These are phyloP conservation scores for Trematosphaeria pertusa DNA, from an alignment of 2,329 filamentous ascomycete species.

Conservation along the genomic window DNA sequence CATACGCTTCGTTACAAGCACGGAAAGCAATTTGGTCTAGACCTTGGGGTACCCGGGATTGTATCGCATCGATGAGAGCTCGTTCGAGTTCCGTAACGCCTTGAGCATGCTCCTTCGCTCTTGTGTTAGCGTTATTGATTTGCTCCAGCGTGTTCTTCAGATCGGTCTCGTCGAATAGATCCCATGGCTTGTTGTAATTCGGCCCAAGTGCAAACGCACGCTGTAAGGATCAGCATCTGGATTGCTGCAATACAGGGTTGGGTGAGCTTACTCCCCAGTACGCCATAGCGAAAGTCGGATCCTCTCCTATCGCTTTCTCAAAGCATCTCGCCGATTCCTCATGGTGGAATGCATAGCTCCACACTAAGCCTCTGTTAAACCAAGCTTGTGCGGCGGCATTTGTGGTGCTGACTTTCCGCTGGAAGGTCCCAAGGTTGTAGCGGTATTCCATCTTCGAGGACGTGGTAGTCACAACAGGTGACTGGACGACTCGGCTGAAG, in stretches of 20 bases:
- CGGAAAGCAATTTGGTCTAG: slow-evolving; percentile 52
- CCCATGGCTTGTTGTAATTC: slow-evolving; percentile 83
- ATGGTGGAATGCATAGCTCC: slow-evolving; percentile 80
- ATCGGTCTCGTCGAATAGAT: slow-evolving; percentile 70
- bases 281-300: slow-evolving; percentile 66
- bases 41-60: slow-evolving; percentile 51
- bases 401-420: slow-evolving; percentile 62
- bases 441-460: slow-evolving; percentile 26
- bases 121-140: slow-evolving; percentile 55
- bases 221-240: slow-evolving; percentile 45
- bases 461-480: no score
- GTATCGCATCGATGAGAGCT: slow-evolving; percentile 69
- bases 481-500: no score
- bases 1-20: slow-evolving; percentile 67
- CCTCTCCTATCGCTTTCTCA: slow-evolving; percentile 62
- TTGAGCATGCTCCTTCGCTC: slow-evolving; percentile 51
- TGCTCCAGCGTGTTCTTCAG: slow-evolving; percentile 58
- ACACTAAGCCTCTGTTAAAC: slow-evolving; percentile 76
- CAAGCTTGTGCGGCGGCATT: slow-evolving; percentile 64
- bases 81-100: slow-evolving; percentile 61
- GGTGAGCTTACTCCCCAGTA: slow-evolving; percentile 64
- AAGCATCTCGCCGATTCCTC: slow-evolving; percentile 73
- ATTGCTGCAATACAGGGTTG: not conserved
- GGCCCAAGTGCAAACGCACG: slow-evolving; percentile 73
- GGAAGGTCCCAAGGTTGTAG: slow-evolving; percentile 66